Conservation (phyloP, 768 basidiomycete genomes). For the Boletus vermiculosoides region DNA sequence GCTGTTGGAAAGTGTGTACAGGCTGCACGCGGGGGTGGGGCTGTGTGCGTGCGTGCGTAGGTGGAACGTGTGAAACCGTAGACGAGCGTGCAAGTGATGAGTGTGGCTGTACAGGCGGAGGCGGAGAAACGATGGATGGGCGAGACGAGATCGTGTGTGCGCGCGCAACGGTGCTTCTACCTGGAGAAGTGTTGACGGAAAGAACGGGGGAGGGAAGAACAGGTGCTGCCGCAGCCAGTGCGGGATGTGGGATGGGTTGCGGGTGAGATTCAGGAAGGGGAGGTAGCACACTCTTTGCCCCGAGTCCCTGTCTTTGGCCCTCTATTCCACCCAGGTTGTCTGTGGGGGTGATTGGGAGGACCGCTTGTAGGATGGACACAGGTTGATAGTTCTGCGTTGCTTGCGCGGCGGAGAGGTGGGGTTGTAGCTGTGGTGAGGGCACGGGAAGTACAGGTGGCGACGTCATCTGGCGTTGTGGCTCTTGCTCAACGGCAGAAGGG, state of each 20-base stretch:
- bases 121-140: constrained; percentile 16
- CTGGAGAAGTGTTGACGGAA: constrained; percentile 13
- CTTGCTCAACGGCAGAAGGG: constrained; percentile 11
- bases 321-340: constrained; percentile 4
- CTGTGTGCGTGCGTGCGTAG: constrained; percentile 6
- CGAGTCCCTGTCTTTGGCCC: constrained; percentile 19
- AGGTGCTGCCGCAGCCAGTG: constrained; percentile 14
- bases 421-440: constrained; percentile 12
- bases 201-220: constrained; percentile 20
- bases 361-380: constrained; percentile 20
- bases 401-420: constrained; percentile 8
- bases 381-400: constrained; percentile 20
- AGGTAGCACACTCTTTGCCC: background rate
- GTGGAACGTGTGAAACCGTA: constrained; percentile 21
- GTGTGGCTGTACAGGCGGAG: constrained; percentile 10
- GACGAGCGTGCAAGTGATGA: constrained; percentile 25
- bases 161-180: constrained; percentile 22
- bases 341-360: constrained; percentile 3
- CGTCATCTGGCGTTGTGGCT: constrained; percentile 12
- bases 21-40: constrained; percentile 6
- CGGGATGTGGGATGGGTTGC: constrained; percentile 20
- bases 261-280: constrained; percentile 11
- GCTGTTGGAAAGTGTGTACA: constrained; percentile 5
- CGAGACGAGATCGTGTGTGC: constrained; percentile 30
- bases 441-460: constrained; percentile 9